Conservation (phyloP, 2,329 filamentous ascomycete species). For the Chrysoporthe deuterocubensis region DNA sequence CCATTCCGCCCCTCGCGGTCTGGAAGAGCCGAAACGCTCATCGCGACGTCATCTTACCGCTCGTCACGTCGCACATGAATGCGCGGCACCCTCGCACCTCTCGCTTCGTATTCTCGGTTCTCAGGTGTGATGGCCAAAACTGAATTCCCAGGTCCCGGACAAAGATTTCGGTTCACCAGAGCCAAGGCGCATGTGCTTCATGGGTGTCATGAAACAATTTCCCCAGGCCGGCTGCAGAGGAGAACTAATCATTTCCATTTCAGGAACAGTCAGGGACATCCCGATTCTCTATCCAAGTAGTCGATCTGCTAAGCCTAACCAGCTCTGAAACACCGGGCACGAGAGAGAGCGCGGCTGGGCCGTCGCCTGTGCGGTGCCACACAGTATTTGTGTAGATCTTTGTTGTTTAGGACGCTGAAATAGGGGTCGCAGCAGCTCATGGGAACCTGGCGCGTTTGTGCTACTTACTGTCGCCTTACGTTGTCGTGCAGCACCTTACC, state of each 20-base stretch:
- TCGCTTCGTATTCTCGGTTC: neutral
- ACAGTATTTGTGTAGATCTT: neutral
- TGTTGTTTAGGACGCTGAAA: too few species aligned
- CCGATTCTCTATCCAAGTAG: neutral
- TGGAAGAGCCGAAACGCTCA: conserved; percentile 22
- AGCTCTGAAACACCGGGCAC: conserved; percentile 3
- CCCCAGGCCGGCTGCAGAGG: neutral
- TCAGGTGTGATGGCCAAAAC: neutral
- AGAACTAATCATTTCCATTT: conserved; percentile 1
- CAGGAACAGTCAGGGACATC: neutral
- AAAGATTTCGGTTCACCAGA: neutral
- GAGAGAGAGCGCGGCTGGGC: neutral
- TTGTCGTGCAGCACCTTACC: too few species aligned
- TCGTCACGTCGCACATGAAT: conserved; percentile 15
- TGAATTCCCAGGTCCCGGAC: neutral
- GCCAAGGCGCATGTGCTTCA: neutral
- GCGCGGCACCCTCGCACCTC: neutral
- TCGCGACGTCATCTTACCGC: conserved; percentile 25
- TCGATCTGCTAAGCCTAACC: neutral
- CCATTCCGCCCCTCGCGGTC: conserved; percentile 22
- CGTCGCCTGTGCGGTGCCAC: neutral
- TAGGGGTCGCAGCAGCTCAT: too few species aligned
- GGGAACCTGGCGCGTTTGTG: too few species aligned
- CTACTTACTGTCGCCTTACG: too few species aligned
- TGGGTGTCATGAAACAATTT: neutral